Evolutionary conservation across 2,329 filamentous ascomycete genomes (phyloP).

Genomic region (Aspergillus tubingensis): DNA sequence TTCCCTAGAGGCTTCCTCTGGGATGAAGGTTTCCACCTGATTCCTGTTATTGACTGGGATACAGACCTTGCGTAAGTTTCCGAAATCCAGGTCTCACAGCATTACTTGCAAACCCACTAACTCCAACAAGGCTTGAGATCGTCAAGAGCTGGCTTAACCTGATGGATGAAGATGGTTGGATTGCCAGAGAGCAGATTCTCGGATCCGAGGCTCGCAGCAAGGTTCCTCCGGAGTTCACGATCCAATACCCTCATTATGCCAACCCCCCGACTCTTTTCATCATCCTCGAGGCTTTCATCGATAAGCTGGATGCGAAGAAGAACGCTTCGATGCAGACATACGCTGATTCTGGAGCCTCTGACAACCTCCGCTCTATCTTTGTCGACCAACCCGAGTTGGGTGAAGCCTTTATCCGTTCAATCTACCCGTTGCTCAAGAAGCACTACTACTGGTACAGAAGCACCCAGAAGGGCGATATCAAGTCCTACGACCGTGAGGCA

Average conservation of each 20-base stretch:
- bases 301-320: conserved; percentile 64
- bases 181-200: conserved; percentile 92
- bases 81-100: neutral
- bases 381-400: conserved; percentile 69
- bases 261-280: conserved; percentile 96
- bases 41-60: conserved; percentile 93
- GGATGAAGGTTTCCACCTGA: conserved; percentile 96
- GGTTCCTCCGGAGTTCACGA: conserved; percentile 87
- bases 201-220: conserved; percentile 91
- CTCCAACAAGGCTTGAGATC: conserved; percentile 64
- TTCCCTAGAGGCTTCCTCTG: conserved; percentile 96
- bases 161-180: conserved; percentile 98
- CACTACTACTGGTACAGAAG: conserved; percentile 95
- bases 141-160: conserved; percentile 93
- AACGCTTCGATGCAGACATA: conserved; percentile 28
- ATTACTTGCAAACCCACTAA: conserved; percentile 17
- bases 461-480: conserved; percentile 87
- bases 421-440: conserved; percentile 84
- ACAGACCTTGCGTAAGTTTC: conserved; percentile 69
- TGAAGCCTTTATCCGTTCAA: conserved; percentile 68
- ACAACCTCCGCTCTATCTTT: conserved; percentile 63
- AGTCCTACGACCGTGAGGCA: conserved; percentile 84
- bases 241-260: conserved; percentile 95
- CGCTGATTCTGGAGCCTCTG: conserved; percentile 31
- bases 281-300: conserved; percentile 79